Base-by-base conservation (phyloP, 2,329 filamentous ascomycete genomes). In the Colletotrichum camelliae region DNA sequence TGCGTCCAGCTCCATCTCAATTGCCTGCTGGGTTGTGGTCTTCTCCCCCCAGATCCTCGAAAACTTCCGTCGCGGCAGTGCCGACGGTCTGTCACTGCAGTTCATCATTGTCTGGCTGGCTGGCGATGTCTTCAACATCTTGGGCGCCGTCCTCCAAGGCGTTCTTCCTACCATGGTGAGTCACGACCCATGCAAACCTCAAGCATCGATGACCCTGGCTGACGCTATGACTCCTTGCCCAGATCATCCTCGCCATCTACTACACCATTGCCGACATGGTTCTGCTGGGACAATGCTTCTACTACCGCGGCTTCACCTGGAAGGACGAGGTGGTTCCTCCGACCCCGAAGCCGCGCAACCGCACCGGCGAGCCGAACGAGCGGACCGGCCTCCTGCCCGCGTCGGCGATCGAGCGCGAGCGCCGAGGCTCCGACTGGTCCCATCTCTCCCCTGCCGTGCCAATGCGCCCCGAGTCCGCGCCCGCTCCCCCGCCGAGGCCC, bases 21-120 rank as follows among this genome's bases (percentile, higher is more conserved):
- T 99, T 82, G 96, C 96, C 67, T 98, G 96, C 83, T 98, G 97
- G 97, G 94, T 98, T 73, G 95, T 98, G 43, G 97, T 99, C 74
- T 99, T 98, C 87, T 97, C 95, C 1, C 97, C 97, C 3, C 97
- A 99, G 80, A 98, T 99, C 80, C 93, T 98, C 80, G 95, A 98
- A 82, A 98, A 98, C 83, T 98, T 98, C 86, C 93, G 93, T 77
- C 92, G 96, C 72, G 88, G 91, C 79, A 97, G 94, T 55, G 95
- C 96, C 74, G 95, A 98, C 83, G 96, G 96, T 4, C 89, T 98
- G 2, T 98, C 95, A 1, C 91, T 98, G 16, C 93, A 96, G 72
- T 99, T 98, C 87, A 93, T 98, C 81, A 93, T 97, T 76, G 91
- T 98, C 81, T 99, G 97, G 97, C 90, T 98, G 3, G 89, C 93